Evolutionary conservation across 352 stramenopile species (phyloP).

Genomic region (Globisporangium ultimum): DNA sequence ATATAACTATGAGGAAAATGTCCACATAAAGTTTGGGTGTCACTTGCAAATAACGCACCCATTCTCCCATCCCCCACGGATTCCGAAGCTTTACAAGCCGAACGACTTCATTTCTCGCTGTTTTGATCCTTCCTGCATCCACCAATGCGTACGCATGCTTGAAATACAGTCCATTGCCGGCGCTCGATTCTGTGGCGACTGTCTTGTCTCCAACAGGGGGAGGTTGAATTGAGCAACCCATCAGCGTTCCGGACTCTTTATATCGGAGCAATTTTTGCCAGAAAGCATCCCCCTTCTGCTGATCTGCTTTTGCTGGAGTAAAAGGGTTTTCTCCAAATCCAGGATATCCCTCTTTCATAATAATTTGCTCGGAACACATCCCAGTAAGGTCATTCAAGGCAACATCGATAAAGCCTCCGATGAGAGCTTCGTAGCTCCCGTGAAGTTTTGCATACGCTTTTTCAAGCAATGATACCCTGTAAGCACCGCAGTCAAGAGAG

Average conservation of each 20-base stretch:
- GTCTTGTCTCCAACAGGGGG: conserved; percentile 52
- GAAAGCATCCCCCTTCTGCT: conserved; percentile 63
- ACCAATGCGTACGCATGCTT: conserved; percentile 88
- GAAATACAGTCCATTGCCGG: conserved; percentile 82
- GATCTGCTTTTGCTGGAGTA: conserved; percentile 26
- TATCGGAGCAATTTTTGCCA: conserved; percentile 80
- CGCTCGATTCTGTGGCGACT: conserved; percentile 62
- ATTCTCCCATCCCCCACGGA: conserved; percentile 91
- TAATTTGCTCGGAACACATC: conserved; percentile 86
- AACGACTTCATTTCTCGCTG: conserved; percentile 40
- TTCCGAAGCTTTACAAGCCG: conserved; percentile 84
- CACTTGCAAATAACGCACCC: conserved; percentile 37
- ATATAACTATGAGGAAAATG: neutral
- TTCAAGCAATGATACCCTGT: conserved; percentile 83
- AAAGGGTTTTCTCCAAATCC: conserved; percentile 78
- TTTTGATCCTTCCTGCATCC: conserved; percentile 70
- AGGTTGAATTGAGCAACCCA: conserved; percentile 91
- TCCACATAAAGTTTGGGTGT: no score
- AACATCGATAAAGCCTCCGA: conserved; percentile 89
- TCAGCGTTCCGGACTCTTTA: conserved; percentile 81
- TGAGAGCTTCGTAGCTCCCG: conserved; percentile 85
- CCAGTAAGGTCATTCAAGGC: conserved; percentile 89
- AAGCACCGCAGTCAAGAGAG: neutral
- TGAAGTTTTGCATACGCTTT: conserved; percentile 94
- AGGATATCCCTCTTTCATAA: conserved; percentile 78